phyloP scores from a whole-genome alignment of 305 asterid species.

The Solanum hybrid region DNA sequence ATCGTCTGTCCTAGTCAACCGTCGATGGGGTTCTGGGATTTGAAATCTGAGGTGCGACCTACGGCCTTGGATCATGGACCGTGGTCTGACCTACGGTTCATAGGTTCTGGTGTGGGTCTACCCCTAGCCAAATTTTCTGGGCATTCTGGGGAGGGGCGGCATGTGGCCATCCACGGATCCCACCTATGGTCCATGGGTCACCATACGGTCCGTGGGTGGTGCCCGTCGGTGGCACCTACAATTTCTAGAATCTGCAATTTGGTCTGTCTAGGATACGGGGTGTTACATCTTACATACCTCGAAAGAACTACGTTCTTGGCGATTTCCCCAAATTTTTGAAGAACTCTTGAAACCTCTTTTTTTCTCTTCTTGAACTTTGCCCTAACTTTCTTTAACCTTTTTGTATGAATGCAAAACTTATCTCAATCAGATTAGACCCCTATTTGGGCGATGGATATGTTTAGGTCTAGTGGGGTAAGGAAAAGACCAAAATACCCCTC shows the following conservation, averaged over 20 bases:
- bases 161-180: not conserved
- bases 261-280: not conserved
- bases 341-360: not conserved
- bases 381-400: not conserved
- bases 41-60: too few relatives aligned
- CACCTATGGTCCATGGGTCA: not conserved
- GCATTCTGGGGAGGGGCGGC: not conserved
- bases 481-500: not conserved
- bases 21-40: too few relatives aligned
- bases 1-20: too few relatives aligned
- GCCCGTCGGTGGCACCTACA: not conserved
- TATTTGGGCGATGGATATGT: not conserved
- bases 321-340: not conserved
- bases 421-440: not conserved
- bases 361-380: not conserved
- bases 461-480: not conserved
- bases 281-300: too few relatives aligned
- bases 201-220: not conserved
- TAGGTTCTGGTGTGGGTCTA: not conserved
- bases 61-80: too few relatives aligned
- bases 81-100: too few relatives aligned
- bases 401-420: not conserved
- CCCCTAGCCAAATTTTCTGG: not conserved
- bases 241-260: too few relatives aligned
- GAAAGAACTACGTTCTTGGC: not conserved